Conservation (phyloP, 108 stramenopile species). For the Cyclotella sp. region DNA sequence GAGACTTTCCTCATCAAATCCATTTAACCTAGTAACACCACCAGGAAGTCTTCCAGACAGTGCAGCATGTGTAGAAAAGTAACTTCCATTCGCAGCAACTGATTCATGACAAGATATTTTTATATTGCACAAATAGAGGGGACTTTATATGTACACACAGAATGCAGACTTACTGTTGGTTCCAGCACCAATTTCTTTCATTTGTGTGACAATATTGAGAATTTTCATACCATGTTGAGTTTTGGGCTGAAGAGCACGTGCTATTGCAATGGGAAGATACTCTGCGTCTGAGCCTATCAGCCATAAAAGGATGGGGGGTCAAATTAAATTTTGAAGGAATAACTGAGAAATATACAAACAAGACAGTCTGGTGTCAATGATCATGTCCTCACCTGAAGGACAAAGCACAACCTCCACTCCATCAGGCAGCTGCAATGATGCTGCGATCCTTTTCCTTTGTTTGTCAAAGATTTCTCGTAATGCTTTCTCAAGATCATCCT, state of each 20-base stretch:
- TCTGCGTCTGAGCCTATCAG: slow-evolving; percentile 70
- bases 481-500: slow-evolving; percentile 3
- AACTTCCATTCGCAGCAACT: slow-evolving; percentile 62
- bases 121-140: neutral
- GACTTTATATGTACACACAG: neutral
- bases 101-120: slow-evolving; percentile 6
- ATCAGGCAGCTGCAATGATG: slow-evolving; percentile 54
- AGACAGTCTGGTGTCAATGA: neutral
- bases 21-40: slow-evolving; percentile 44
- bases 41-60: slow-evolving; percentile 59
- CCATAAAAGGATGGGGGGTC: too few relatives aligned
- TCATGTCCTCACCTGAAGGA: slow-evolving; percentile 36
- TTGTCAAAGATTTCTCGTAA: slow-evolving; percentile 55
- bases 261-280: slow-evolving; percentile 73
- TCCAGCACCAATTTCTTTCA: slow-evolving; percentile 71
- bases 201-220: slow-evolving; percentile 62
- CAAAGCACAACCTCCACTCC: slow-evolving; percentile 66
- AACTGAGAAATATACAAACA: neutral
- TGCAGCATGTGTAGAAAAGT: slow-evolving; percentile 74
- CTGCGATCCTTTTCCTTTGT: slow-evolving; percentile 56
- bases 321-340: neutral
- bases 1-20: slow-evolving; percentile 55
- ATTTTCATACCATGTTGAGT: slow-evolving; percentile 40
- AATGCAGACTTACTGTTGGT: slow-evolving; percentile 9
- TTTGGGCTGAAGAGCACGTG: slow-evolving; percentile 55